phyloP scores from a whole-genome alignment of 140 eudicot genomes.

The Erigeron philadelphicus region DNA sequence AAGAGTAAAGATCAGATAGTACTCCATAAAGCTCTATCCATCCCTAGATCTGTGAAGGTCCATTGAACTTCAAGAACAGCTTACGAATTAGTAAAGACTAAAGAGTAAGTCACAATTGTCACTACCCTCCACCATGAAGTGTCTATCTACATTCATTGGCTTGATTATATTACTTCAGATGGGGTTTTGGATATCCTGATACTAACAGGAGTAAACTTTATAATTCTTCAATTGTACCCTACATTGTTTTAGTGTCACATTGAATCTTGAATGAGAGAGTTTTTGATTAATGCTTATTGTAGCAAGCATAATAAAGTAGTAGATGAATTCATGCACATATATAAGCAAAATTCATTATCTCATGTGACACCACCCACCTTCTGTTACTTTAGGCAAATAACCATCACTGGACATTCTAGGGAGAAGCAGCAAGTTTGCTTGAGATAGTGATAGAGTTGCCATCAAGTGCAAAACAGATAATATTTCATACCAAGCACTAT shows the following conservation, averaged over 20 bases:
- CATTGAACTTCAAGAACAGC: background rate
- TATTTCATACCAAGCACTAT: conserved; percentile 95
- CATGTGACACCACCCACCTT: conserved; percentile 51
- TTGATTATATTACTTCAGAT: background rate
- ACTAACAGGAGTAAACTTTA: background rate
- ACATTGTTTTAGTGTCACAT: no score
- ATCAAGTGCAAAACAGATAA: conserved; percentile 93
- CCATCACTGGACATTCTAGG: conserved; percentile 88
- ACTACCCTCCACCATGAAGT: background rate
- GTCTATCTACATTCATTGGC: background rate
- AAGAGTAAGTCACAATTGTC: background rate
- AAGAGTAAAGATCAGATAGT: background rate
- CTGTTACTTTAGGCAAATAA: conserved; percentile 86
- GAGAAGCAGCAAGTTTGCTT: conserved; percentile 82
- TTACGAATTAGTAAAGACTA: conserved; percentile 1
- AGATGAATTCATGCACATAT: background rate
- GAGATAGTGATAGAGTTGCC: conserved; percentile 71
- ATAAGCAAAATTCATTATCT: background rate
- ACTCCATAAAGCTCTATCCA: conserved; percentile 18
- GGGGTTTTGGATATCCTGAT: background rate
- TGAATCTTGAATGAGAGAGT: background rate
- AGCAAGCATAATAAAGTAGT: conserved; percentile 6
- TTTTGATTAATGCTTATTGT: background rate
- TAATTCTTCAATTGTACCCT: no score
- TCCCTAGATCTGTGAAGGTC: background rate